Conservation (phyloP, 345 rosid genomes). For the Eucalyptus urophylla region DNA sequence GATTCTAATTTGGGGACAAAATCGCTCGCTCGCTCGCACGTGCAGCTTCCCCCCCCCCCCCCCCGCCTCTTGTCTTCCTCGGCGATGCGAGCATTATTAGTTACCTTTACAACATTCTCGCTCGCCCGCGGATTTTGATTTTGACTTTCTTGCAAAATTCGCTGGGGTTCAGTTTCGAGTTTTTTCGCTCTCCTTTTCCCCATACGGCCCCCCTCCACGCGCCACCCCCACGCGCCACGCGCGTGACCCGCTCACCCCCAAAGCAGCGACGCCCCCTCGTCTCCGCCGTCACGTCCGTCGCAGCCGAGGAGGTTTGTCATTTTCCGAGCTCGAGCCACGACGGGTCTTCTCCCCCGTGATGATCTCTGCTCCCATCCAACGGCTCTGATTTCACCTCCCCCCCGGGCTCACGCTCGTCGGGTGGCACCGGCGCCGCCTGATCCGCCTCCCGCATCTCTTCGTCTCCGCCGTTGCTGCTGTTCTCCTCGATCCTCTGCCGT, state of each 20-base stretch:
- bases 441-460: neutral
- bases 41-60: neutral
- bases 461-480: neutral
- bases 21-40: neutral
- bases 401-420: neutral
- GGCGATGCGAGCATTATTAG: neutral
- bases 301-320: neutral
- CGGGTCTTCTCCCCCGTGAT: conserved; percentile 4
- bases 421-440: neutral
- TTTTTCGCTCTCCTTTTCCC: neutral
- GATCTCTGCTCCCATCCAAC: conserved; percentile 27
- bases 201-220: neutral
- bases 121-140: neutral
- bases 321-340: conserved; percentile 66
- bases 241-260: neutral
- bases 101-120: neutral
- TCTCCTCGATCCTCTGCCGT: conserved; percentile 46
- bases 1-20: neutral
- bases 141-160: neutral
- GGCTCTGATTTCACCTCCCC: conserved; percentile 54
- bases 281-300: neutral
- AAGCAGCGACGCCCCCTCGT: neutral
- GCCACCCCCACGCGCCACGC: neutral
- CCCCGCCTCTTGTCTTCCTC: neutral
- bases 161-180: neutral